These are phyloP conservation scores for Talaromyces wortmannii DNA, from an alignment of 495 filamentous ascomycete species.

Conservation along the genomic window DNA sequence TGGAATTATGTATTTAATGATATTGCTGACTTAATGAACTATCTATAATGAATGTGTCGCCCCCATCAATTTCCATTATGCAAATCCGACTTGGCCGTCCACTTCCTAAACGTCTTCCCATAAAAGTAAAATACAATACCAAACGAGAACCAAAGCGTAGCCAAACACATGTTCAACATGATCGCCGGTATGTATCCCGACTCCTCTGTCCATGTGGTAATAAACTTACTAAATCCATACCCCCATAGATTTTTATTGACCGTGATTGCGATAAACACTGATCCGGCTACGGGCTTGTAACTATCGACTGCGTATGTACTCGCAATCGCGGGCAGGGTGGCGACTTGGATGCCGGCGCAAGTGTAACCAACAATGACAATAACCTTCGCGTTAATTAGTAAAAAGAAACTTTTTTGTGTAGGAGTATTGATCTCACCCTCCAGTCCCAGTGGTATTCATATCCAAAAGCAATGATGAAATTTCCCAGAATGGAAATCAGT, in stretches of 20 bases:
- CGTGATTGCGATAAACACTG: constrained; percentile 54
- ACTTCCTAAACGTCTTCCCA: constrained; percentile 50
- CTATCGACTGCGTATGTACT: constrained; percentile 50
- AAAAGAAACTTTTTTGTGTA: neutral
- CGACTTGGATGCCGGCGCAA: constrained; percentile 47
- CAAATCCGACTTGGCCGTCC: constrained; percentile 46
- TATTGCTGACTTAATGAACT: too few relatives aligned
- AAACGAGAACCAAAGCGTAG: constrained; percentile 43
- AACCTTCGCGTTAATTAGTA: constrained; percentile 9
- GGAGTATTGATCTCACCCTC: constrained; percentile 18
- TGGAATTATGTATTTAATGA: too few relatives aligned
- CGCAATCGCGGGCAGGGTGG: constrained; percentile 45
- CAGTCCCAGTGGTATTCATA: constrained; percentile 52
- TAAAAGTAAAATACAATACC: constrained; percentile 49
- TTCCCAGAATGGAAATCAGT: constrained; percentile 49
- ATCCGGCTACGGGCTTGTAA: constrained; percentile 55
- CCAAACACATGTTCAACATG: constrained; percentile 48
- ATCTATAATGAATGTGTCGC: too few relatives aligned
- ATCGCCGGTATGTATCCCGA: constrained; percentile 35
- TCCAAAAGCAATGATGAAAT: constrained; percentile 54
- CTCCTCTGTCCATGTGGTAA: constrained; percentile 28
- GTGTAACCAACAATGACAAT: constrained; percentile 47
- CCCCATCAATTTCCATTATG: constrained; percentile 36
- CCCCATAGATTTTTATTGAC: constrained; percentile 56
- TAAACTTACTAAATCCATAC: constrained; percentile 44